These are phyloP conservation scores for Aspergillus thermomutatus DNA, from an alignment of 2,329 filamentous ascomycete genomes.

Conservation along the genomic window DNA sequence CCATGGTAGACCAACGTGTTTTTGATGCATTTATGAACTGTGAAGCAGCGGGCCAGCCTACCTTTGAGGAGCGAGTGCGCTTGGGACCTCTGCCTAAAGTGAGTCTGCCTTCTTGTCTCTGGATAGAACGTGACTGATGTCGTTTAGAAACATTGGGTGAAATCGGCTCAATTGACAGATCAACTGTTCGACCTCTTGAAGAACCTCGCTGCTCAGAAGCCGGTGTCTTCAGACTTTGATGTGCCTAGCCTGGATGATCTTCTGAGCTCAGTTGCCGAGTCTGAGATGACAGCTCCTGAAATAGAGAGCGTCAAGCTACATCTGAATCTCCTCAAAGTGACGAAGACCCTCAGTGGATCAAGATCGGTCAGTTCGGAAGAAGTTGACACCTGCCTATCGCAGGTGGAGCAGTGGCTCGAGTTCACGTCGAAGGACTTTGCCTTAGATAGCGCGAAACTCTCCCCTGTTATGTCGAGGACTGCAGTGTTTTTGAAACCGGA, in stretches of 20 bases:
- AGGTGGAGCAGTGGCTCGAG: conserved; percentile 31
- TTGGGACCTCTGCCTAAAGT: conserved; percentile 39
- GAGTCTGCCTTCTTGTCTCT: conserved; percentile 8
- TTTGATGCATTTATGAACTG: conserved; percentile 42
- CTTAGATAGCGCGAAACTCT: conserved; percentile 16
- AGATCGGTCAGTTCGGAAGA: conserved; percentile 29
- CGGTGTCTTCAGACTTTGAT: conserved; percentile 24
- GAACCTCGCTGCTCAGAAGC: conserved; percentile 29
- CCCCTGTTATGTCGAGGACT: conserved; percentile 20
- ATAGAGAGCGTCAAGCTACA: conserved; percentile 34
- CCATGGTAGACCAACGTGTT: conserved; percentile 33
- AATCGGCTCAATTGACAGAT: conserved; percentile 33
- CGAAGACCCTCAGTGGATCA: conserved; percentile 31
- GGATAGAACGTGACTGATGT: conserved; percentile 16
- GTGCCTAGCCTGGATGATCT: conserved; percentile 27
- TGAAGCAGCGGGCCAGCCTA: conserved; percentile 31
- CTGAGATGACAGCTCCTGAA: conserved; percentile 35
- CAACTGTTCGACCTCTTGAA: conserved; percentile 34
- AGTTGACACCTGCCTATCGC: conserved; percentile 24
- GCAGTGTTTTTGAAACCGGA: conserved; percentile 23
- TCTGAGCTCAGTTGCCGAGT: conserved; percentile 18
- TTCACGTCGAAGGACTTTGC: conserved; percentile 23
- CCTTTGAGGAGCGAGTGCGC: conserved; percentile 38
- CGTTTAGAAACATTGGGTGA: conserved; percentile 34
- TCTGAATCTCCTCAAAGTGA: conserved; percentile 30